Percentiles rank a stretch among this genome's conserved stretches.
Evolutionary conservation across 805 yeast species (phyloP).

Genomic region (Suhomyces sp.): DNA sequence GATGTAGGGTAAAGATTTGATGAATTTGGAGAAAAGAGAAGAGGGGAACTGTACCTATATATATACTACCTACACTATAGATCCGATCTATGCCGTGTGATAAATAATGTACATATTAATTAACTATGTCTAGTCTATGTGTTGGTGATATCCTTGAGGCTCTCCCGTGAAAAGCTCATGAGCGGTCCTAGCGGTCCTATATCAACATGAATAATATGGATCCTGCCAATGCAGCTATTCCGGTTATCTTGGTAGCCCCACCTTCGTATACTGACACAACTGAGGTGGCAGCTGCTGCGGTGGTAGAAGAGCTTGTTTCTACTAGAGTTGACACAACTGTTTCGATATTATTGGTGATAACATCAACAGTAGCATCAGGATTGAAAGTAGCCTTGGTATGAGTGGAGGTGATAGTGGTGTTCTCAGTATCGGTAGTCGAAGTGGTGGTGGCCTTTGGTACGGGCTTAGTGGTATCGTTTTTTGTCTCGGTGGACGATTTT

Average conservation of each 20-base stretch:
- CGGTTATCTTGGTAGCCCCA: conserved; percentile 25
- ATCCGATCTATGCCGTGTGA: no score
- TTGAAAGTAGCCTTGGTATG: conserved; percentile 11
- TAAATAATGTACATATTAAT: no score
- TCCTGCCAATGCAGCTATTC: conserved; percentile 20
- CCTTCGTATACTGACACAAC: conserved; percentile 28
- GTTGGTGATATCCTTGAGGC: no score
- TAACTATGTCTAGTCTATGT: no score
- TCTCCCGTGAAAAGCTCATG: no score
- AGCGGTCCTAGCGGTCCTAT: conserved; percentile 3
- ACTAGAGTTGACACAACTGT: conserved; percentile 19
- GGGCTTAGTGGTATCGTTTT: conserved; percentile 1
- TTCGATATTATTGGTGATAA: conserved; percentile 42
- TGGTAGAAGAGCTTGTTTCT: conserved; percentile 14
- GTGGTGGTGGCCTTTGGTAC: conserved; percentile 11
- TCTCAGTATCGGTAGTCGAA: conserved; percentile 5
- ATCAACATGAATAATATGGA: conserved; percentile 12
- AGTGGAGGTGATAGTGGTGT: conserved; percentile 10
- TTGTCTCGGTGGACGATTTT: conserved; percentile 7
- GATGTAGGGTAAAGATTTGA: no score
- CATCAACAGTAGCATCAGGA: conserved; percentile 30
- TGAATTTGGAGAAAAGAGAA: no score
- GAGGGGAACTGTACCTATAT: no score
- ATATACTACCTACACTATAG: no score
- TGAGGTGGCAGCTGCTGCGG: conserved; percentile 12